Evolutionary conservation across 768 basidiomycete genomes (phyloP).

Genomic region (Rhizopogon sp.): DNA sequence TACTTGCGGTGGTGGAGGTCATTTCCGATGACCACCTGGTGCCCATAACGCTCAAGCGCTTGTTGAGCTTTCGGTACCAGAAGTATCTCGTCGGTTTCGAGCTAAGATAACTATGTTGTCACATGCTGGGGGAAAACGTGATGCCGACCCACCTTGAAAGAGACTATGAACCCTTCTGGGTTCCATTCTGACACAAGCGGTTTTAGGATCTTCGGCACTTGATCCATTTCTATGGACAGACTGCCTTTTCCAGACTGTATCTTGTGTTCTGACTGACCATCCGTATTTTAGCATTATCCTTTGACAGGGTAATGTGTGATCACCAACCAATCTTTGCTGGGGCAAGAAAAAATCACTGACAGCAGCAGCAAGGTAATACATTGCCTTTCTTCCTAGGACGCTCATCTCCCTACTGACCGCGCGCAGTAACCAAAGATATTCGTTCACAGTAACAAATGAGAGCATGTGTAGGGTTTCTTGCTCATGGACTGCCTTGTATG

Average conservation of each 20-base stretch:
- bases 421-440: conserved; percentile 90
- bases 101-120: conserved; percentile 37
- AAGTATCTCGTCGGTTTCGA: conserved; percentile 84
- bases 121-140: not conserved
- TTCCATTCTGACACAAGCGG: conserved; percentile 95
- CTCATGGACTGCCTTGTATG: conserved; percentile 77
- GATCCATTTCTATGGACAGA: conserved; percentile 95
- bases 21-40: conserved; percentile 97
- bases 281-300: not conserved
- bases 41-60: conserved; percentile 90
- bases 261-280: conserved; percentile 86
- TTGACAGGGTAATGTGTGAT: not conserved
- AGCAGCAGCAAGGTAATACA: conserved; percentile 98
- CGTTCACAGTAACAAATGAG: conserved; percentile 91
- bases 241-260: conserved; percentile 97
- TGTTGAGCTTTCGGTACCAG: conserved; percentile 87
- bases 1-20: conserved; percentile 87
- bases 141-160: conserved; percentile 75
- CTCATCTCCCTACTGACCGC: conserved; percentile 78
- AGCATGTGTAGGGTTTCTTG: conserved; percentile 77
- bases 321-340: conserved; percentile 77
- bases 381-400: conserved; percentile 58
- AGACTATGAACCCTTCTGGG: conserved; percentile 85
- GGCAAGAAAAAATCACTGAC: conserved; percentile 99
- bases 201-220: conserved; percentile 94